Conservation (phyloP, 768 basidiomycete genomes). For the Pleurotus tuoliensis region DNA sequence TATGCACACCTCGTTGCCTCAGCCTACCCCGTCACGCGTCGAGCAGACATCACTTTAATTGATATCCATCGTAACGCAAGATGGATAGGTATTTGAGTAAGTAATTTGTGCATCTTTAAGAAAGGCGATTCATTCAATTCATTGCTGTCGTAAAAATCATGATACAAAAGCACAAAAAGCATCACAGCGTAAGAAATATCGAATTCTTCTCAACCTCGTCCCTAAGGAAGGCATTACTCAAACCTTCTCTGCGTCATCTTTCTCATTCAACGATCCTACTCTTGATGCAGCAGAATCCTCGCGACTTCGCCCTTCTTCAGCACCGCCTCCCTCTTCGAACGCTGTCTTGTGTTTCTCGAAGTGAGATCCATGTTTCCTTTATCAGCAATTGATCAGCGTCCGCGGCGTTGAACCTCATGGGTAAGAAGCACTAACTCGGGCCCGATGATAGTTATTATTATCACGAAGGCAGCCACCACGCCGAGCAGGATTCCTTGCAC, state of each 20-base stretch:
- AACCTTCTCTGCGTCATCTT: slow-evolving; percentile 1
- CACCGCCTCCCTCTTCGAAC: slow-evolving; percentile 69
- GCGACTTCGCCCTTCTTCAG: slow-evolving; percentile 19
- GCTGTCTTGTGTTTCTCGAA: slow-evolving; percentile 84
- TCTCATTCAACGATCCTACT: slow-evolving; percentile 5
- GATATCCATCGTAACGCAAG: too few species aligned
- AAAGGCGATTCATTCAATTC: not conserved
- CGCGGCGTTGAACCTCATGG: not conserved
- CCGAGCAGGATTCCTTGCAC: slow-evolving; percentile 89
- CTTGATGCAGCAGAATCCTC: not conserved
- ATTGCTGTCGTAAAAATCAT: not conserved
- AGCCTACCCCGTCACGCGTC: too few species aligned
- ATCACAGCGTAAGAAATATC: not conserved
- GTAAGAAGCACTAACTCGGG: slow-evolving; percentile 49
- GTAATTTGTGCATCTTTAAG: too few species aligned
- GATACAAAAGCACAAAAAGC: not conserved
- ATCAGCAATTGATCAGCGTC: too few species aligned
- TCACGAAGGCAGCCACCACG: slow-evolving; percentile 69
- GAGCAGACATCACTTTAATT: too few species aligned
- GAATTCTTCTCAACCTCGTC: too few species aligned
- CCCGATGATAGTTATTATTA: slow-evolving; percentile 75
- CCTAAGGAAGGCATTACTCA: too few species aligned
- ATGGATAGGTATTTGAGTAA: too few species aligned
- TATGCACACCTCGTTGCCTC: too few species aligned
- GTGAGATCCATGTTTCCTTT: slow-evolving; percentile 70